Evolutionary conservation across 1,139 yeast genomes (phyloP).

Genomic region (Scheffersomyces segobiensis): DNA sequence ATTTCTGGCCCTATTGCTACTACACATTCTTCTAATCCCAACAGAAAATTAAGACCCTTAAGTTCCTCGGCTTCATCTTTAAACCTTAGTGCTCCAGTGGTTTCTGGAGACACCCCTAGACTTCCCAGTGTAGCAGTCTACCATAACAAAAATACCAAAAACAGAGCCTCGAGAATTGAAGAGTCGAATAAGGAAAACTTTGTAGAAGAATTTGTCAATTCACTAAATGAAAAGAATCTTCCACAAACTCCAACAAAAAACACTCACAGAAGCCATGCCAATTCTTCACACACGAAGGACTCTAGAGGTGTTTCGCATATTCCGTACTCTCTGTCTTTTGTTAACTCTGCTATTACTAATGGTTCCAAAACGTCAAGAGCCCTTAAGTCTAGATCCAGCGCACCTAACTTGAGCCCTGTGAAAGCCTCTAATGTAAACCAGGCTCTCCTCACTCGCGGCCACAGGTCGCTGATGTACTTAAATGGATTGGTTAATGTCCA

Average conservation of each 20-base stretch:
- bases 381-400: constrained; percentile 24
- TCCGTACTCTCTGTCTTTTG: neutral
- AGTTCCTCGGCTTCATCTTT: constrained; percentile 14
- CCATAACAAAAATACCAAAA: constrained; percentile 7
- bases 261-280: neutral
- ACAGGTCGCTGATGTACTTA: constrained; percentile 7
- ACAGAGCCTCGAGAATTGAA: constrained; percentile 11
- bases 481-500: neutral
- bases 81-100: constrained; percentile 7
- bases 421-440: constrained; percentile 5
- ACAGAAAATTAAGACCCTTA: constrained; percentile 16
- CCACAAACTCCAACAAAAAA: neutral
- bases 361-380: constrained; percentile 4
- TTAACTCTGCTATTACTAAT: neutral
- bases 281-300: neutral
- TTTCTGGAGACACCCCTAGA: neutral
- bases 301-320: neutral
- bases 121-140: constrained; percentile 7
- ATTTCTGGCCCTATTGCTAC: constrained; percentile 2
- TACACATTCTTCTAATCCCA: neutral
- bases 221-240: neutral
- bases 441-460: constrained; percentile 1
- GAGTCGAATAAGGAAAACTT: constrained; percentile 1
- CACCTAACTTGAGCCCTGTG: constrained; percentile 19
- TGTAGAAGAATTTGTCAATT: neutral